These are phyloP conservation scores for Trichoderma hamatum DNA, from an alignment of 2,329 filamentous ascomycete species.

Conservation along the genomic window DNA sequence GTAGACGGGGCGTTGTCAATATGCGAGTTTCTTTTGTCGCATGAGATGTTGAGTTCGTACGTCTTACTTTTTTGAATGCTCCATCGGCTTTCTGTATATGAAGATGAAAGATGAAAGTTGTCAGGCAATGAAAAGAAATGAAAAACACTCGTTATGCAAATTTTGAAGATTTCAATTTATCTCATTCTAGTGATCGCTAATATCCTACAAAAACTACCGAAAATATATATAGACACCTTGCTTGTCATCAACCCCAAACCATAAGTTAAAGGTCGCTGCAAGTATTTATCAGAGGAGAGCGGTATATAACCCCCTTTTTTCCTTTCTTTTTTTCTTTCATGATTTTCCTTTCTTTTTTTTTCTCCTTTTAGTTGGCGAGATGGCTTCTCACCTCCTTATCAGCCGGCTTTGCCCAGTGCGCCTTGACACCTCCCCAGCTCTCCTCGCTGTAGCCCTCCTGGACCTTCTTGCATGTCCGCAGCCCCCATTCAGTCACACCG, in stretches of 20 bases:
- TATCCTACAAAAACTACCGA: background rate
- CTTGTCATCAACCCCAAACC: background rate
- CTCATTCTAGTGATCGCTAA: conserved; percentile 5
- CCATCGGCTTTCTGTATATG: background rate
- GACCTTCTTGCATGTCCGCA: conserved; percentile 60
- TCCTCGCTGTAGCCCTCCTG: conserved; percentile 70
- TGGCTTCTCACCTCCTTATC: conserved; percentile 37
- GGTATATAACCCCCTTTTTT: background rate
- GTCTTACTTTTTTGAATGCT: background rate
- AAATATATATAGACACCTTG: background rate
- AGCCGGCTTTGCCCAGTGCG: conserved; percentile 59
- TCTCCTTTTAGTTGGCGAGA: conserved; percentile 24
- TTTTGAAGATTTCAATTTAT: background rate
- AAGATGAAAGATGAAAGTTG: background rate
- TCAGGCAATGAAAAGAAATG: background rate
- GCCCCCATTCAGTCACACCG: conserved; percentile 72
- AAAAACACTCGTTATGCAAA: background rate
- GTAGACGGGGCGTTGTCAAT: conserved; percentile 13
- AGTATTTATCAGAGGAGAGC: background rate
- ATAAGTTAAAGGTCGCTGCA: background rate
- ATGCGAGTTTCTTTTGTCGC: background rate
- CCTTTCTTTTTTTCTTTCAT: no score
- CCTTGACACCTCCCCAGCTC: conserved; percentile 73
- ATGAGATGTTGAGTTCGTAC: background rate
- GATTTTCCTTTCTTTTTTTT: no score